phyloP scores from a whole-genome alignment of 1,284 basidiomycete species.

The Psilocybe mexicana region DNA sequence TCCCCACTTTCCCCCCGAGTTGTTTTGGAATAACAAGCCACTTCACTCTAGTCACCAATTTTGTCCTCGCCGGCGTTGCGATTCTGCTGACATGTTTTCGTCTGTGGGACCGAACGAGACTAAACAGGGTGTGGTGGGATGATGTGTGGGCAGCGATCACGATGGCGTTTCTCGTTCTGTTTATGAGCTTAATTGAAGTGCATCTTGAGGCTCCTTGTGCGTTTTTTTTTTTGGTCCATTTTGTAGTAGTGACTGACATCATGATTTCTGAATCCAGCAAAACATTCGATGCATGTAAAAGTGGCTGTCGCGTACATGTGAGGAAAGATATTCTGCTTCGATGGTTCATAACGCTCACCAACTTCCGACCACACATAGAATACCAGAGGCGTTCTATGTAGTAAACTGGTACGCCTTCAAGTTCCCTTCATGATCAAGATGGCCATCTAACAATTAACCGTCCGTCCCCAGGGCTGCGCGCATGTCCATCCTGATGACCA shows the following conservation, averaged over 20 bases:
- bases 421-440: not conserved
- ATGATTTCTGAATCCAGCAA: slow-evolving; percentile 2
- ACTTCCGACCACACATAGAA: not conserved
- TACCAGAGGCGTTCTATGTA: slow-evolving; percentile 12
- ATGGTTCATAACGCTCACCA: not conserved
- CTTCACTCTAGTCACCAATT: slow-evolving; percentile 12
- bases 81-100: slow-evolving; percentile 15
- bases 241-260: not conserved
- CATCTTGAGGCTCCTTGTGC: slow-evolving; percentile 16
- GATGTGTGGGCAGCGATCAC: slow-evolving; percentile 15
- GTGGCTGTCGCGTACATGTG: slow-evolving; percentile 13
- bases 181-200: slow-evolving; percentile 16
- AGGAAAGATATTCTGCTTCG: not conserved
- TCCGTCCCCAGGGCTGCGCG: slow-evolving; percentile 22
- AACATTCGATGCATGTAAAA: slow-evolving; percentile 9
- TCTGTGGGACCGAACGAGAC: slow-evolving; percentile 12
- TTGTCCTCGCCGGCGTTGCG: slow-evolving; percentile 9
- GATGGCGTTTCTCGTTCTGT: slow-evolving; percentile 12
- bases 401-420: slow-evolving; percentile 11
- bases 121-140: slow-evolving; percentile 16
- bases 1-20: not conserved
- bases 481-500: slow-evolving; percentile 27
- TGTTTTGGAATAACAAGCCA: not conserved
- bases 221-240: not conserved
- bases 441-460: not conserved